Evolutionary conservation across 2,329 filamentous ascomycete species (phyloP).

Genomic region (Clarireedia hainanense): DNA sequence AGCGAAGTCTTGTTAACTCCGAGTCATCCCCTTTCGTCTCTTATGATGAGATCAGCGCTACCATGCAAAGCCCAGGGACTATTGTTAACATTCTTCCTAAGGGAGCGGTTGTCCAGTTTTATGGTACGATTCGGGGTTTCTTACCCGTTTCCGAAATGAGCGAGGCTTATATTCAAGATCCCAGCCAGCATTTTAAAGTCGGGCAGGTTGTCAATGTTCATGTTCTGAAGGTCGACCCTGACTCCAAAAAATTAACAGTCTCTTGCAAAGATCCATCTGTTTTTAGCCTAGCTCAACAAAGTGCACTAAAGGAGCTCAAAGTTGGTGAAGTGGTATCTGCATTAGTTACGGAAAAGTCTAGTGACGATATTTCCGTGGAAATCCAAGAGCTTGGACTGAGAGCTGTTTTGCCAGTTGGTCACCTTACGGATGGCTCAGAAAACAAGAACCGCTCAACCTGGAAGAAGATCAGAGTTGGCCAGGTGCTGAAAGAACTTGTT

Average conservation of each 20-base stretch:
- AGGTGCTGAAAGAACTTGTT: slow-evolving; percentile 72
- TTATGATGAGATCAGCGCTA: slow-evolving; percentile 65
- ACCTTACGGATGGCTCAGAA: slow-evolving; percentile 76
- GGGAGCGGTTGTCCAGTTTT: slow-evolving; percentile 90
- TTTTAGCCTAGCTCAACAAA: slow-evolving; percentile 68
- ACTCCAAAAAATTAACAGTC: slow-evolving; percentile 66
- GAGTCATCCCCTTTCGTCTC: slow-evolving; percentile 72
- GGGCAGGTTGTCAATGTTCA: slow-evolving; percentile 91
- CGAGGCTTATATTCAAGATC: slow-evolving; percentile 87
- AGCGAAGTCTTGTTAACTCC: slow-evolving; percentile 90
- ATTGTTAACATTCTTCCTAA: slow-evolving; percentile 71
- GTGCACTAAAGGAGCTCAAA: slow-evolving; percentile 64
- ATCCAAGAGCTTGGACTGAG: slow-evolving; percentile 67
- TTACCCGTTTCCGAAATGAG: slow-evolving; percentile 96
- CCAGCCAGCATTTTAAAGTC: slow-evolving; percentile 76
- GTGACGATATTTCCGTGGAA: slow-evolving; percentile 69
- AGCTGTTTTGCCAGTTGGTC: slow-evolving; percentile 66
- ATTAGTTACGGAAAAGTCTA: slow-evolving; percentile 73
- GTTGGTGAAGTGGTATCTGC: slow-evolving; percentile 70
- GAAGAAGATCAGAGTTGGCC: slow-evolving; percentile 77
- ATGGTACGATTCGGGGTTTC: slow-evolving; percentile 74
- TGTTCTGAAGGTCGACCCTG: slow-evolving; percentile 70
- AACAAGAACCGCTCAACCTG: slow-evolving; percentile 70
- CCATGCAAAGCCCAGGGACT: slow-evolving; percentile 76
- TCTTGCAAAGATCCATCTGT: slow-evolving; percentile 86